These are phyloP conservation scores for Aspergillus ellipticus DNA, from an alignment of 495 filamentous ascomycete genomes.

Conservation along the genomic window DNA sequence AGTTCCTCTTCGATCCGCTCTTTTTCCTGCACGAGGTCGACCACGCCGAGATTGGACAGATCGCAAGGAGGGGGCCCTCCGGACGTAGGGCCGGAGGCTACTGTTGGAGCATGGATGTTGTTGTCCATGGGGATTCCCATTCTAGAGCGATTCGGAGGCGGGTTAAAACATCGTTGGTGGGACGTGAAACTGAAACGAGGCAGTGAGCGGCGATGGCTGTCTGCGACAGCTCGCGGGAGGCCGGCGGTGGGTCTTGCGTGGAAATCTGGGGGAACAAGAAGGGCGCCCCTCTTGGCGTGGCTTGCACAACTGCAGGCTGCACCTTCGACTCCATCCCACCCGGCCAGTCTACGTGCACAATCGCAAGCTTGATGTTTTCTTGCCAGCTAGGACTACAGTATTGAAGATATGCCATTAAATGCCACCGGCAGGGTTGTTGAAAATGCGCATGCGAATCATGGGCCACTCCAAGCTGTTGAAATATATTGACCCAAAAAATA, in stretches of 20 bases:
- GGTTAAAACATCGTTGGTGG: constrained; percentile 12
- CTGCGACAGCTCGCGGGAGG: neutral
- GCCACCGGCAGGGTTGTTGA: too few relatives aligned
- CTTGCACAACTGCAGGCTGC: neutral
- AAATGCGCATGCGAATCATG: too few relatives aligned
- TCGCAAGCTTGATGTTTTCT: too few relatives aligned
- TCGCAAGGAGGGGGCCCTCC: constrained; percentile 49
- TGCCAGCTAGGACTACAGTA: too few relatives aligned
- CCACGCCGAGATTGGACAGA: constrained; percentile 56
- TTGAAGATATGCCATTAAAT: too few relatives aligned
- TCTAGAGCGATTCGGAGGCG: constrained; percentile 5
- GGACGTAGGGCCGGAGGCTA: constrained; percentile 68
- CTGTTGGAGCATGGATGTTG: constrained; percentile 67
- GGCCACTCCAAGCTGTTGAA: too few relatives aligned
- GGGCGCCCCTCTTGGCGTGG: neutral
- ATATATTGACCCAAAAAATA: too few relatives aligned
- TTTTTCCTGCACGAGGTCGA: constrained; percentile 67
- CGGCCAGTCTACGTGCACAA: too few relatives aligned
- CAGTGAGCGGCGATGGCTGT: neutral
- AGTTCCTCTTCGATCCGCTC: constrained; percentile 81
- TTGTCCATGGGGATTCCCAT: constrained; percentile 60
- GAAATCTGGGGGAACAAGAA: constrained; percentile 1
- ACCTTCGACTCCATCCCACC: too few relatives aligned
- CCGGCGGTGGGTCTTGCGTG: neutral
- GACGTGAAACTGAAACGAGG: neutral